Evolutionary conservation across 1,284 basidiomycete genomes (phyloP).

Genomic region (Vanrija humicola): DNA sequence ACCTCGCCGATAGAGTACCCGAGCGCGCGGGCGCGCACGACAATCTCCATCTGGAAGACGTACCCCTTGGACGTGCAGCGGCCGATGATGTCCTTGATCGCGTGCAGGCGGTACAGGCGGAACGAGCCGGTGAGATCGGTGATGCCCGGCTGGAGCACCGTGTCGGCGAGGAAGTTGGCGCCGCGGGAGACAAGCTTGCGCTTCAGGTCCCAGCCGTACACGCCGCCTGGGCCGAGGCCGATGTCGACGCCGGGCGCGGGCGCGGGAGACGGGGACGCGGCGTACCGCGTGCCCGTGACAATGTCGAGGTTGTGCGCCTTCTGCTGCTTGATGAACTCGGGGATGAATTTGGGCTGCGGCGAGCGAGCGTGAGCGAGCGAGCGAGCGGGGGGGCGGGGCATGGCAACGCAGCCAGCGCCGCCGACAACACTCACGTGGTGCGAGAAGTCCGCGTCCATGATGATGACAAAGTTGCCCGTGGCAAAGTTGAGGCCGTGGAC

Average conservation of each 20-base stretch:
- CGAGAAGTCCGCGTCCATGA: constrained; percentile 95
- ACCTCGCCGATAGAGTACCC: constrained; percentile 84
- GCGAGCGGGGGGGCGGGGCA: background rate
- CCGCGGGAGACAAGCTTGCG: constrained; percentile 79
- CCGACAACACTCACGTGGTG: constrained; percentile 65
- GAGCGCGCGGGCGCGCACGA: constrained; percentile 75
- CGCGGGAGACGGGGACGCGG: constrained; percentile 43
- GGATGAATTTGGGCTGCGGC: constrained; percentile 78
- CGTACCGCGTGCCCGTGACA: constrained; percentile 86
- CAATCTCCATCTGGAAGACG: constrained; percentile 97
- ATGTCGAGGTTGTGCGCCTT: constrained; percentile 77
- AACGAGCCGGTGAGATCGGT: constrained; percentile 84
- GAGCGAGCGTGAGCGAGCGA: background rate
- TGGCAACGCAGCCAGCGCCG: too few species aligned
- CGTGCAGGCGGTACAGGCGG: constrained; percentile 70
- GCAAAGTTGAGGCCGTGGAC: constrained; percentile 84
- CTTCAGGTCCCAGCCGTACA: constrained; percentile 84
- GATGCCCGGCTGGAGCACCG: constrained; percentile 74
- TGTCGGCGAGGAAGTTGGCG: constrained; percentile 79
- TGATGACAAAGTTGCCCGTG: constrained; percentile 88
- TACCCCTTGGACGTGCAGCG: constrained; percentile 81
- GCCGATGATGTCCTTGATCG: constrained; percentile 74
- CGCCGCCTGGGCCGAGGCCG: constrained; percentile 63
- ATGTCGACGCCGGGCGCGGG: constrained; percentile 20
- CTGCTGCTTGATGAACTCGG: constrained; percentile 77